phyloP scores from a whole-genome alignment of 2,329 filamentous ascomycete genomes.

The Neopestalotiopsis sp. region DNA sequence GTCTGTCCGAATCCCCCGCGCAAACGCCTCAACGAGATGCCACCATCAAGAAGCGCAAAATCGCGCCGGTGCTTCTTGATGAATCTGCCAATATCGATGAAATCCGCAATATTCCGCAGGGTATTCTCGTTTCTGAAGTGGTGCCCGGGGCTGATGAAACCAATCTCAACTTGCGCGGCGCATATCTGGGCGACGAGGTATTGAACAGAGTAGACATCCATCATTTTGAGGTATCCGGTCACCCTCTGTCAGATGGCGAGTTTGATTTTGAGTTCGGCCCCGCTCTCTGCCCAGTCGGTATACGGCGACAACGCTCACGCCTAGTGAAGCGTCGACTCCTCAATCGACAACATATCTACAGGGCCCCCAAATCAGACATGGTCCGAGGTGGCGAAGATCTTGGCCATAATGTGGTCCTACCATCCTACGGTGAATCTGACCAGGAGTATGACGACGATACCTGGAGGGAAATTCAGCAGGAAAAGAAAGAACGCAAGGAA shows the following conservation, averaged over 20 bases:
- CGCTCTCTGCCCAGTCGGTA: constrained; percentile 23
- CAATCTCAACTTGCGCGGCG: not conserved
- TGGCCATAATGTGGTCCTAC: constrained; percentile 47
- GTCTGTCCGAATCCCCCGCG: not conserved
- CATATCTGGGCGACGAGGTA: constrained; percentile 32
- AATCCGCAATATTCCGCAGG: constrained; percentile 26
- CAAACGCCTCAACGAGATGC: not conserved
- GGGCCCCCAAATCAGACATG: constrained; percentile 29
- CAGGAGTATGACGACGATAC: constrained; percentile 63
- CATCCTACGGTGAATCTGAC: constrained; percentile 60
- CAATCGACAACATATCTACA: constrained; percentile 8
- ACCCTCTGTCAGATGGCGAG: constrained; percentile 16
- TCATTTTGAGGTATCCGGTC: constrained; percentile 13
- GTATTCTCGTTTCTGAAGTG: constrained; percentile 4
- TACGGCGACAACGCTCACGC: constrained; percentile 29
- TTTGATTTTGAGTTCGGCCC: constrained; percentile 23
- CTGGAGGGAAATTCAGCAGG: constrained; percentile 65
- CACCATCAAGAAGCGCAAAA: constrained; percentile 30
- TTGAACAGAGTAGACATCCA: constrained; percentile 31
- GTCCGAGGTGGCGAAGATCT: constrained; percentile 32
- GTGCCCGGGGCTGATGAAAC: constrained; percentile 1
- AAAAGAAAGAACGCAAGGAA: constrained; percentile 45
- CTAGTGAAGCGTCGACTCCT: constrained; percentile 27
- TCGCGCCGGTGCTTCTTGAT: constrained; percentile 29
- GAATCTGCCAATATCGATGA: constrained; percentile 23